phyloP scores from a whole-genome alignment of 2,329 filamentous ascomycete species.

The Colletotrichum melonis region DNA sequence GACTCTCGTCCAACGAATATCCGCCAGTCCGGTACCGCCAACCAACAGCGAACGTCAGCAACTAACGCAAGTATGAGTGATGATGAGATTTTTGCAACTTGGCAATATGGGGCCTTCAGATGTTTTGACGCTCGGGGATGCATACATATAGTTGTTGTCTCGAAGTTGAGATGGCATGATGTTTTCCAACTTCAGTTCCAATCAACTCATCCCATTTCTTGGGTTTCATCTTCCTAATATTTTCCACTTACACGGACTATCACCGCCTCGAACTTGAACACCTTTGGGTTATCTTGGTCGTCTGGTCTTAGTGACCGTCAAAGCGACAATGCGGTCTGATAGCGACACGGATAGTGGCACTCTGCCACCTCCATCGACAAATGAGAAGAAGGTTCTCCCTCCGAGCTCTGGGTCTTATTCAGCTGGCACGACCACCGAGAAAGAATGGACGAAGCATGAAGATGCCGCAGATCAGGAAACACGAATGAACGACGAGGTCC shows the following conservation, averaged over 20 bases:
- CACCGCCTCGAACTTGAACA: neutral
- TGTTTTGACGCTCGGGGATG: neutral
- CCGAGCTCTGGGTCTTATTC: neutral
- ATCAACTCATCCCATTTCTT: neutral
- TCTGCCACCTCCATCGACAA: neutral
- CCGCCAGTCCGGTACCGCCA: neutral
- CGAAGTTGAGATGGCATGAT: neutral
- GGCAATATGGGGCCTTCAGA: neutral
- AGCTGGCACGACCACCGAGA: neutral
- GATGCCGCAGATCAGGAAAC: neutral
- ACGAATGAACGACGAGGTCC: constrained; percentile 35
- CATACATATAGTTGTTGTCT: neutral
- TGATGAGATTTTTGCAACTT: neutral
- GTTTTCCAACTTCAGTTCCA: neutral
- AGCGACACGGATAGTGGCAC: constrained; percentile 4
- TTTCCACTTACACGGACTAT: neutral
- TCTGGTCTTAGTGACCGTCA: neutral
- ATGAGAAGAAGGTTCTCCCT: neutral
- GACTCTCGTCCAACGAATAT: neutral
- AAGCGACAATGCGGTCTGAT: neutral
- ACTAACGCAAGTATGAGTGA: neutral
- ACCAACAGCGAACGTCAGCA: neutral
- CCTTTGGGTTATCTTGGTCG: neutral
- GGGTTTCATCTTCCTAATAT: no score
- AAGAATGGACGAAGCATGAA: constrained; percentile 14